phyloP scores from a whole-genome alignment of 805 yeast genomes.

The Barnettozyma salicaria region DNA sequence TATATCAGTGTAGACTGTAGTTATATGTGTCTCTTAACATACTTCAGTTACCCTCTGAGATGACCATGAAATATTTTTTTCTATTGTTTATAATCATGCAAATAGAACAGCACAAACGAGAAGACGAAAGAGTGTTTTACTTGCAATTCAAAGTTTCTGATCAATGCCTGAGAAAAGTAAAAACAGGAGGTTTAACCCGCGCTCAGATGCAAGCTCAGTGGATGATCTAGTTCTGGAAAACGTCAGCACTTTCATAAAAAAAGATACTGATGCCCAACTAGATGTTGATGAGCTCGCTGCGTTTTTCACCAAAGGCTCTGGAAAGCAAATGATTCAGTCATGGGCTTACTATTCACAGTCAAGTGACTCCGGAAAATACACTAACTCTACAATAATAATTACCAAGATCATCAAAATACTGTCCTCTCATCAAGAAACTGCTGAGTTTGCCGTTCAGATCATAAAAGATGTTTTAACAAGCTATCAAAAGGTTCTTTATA shows the following conservation, averaged over 20 bases:
- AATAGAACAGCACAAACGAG: too few relatives aligned
- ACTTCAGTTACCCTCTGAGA: constrained; percentile 12
- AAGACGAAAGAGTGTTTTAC: too few relatives aligned
- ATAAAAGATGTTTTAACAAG: constrained; percentile 48
- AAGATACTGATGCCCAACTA: constrained; percentile 3
- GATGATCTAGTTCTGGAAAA: constrained; percentile 15
- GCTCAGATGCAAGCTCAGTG: neutral
- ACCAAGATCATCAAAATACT: constrained; percentile 30
- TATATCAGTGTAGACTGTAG: too few relatives aligned
- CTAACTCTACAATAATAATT: constrained; percentile 38
- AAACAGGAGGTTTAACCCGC: neutral
- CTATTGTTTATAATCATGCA: too few relatives aligned
- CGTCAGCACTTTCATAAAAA: constrained; percentile 13
- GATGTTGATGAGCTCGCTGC: constrained; percentile 21
- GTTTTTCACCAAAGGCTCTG: constrained; percentile 32
- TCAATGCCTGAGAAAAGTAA: neutral
- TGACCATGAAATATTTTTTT: constrained; percentile 6
- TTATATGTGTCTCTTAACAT: too few relatives aligned
- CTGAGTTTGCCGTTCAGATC: constrained; percentile 31
- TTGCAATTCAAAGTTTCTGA: too few relatives aligned
- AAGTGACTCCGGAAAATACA: constrained; percentile 47
- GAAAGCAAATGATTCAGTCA: constrained; percentile 34
- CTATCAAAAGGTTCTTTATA: constrained; percentile 57
- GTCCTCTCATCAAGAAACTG: constrained; percentile 13
- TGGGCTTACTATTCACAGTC: constrained; percentile 43